Evolutionary conservation across 2,329 filamentous ascomycete species (phyloP).

Genomic region (Colletotrichum musicola): DNA sequence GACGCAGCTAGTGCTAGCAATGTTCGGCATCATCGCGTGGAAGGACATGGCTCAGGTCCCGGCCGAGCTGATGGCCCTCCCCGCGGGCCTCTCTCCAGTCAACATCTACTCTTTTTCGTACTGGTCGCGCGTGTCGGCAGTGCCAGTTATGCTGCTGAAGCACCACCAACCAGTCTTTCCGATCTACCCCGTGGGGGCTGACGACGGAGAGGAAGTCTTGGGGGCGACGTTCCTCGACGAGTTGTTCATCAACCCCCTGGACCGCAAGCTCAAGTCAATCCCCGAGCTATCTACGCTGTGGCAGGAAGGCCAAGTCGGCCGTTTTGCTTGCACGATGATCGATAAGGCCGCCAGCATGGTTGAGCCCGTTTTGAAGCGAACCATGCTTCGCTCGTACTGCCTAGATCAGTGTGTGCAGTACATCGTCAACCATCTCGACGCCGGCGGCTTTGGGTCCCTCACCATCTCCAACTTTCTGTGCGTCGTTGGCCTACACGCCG

Average conservation of each 20-base stretch:
- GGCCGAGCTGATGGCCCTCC: slow-evolving; percentile 20
- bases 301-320: slow-evolving; percentile 6
- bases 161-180: slow-evolving; percentile 18
- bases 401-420: slow-evolving; percentile 21
- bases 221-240: slow-evolving; percentile 14
- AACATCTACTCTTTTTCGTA: slow-evolving; percentile 27
- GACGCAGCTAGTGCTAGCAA: slow-evolving; percentile 11
- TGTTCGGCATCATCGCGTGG: slow-evolving; percentile 22
- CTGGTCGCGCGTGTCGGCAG: slow-evolving; percentile 25
- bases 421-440: slow-evolving; percentile 11
- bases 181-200: not conserved
- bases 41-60: slow-evolving; percentile 27
- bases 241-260: not conserved
- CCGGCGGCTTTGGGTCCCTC: slow-evolving; percentile 16
- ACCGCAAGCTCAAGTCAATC: slow-evolving; percentile 1
- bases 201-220: not conserved
- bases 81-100: slow-evolving; percentile 9
- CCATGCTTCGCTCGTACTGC: slow-evolving; percentile 6
- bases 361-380: slow-evolving; percentile 16
- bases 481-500: slow-evolving; percentile 15
- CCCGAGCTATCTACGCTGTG: not conserved
- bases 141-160: slow-evolving; percentile 17
- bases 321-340: slow-evolving; percentile 10
- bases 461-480: slow-evolving; percentile 22
- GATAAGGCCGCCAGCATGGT: slow-evolving; percentile 18